These are phyloP conservation scores for Crithidia acanthocephali DNA, from an alignment of 208 protist genomes.

Conservation along the genomic window DNA sequence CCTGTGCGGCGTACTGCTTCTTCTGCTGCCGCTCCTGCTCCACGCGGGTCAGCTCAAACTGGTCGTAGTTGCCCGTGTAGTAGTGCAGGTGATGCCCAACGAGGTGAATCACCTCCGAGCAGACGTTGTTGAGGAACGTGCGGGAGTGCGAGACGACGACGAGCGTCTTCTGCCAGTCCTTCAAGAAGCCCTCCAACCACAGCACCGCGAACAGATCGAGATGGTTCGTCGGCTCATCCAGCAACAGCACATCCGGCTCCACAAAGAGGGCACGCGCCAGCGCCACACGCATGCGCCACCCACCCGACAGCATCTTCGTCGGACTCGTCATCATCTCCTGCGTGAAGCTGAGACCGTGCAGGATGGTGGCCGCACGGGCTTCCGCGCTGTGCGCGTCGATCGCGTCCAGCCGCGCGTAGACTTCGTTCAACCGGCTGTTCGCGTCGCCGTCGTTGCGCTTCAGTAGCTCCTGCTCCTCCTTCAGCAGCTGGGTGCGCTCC, in stretches of 20 bases:
- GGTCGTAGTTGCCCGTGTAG: slow-evolving; percentile 96
- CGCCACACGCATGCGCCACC: slow-evolving; percentile 98
- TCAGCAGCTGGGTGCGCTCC: slow-evolving; percentile 91
- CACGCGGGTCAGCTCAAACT: slow-evolving; percentile 91
- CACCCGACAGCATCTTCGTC: slow-evolving; percentile 93
- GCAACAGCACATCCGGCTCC: slow-evolving; percentile 95
- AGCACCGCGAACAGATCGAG: slow-evolving; percentile 97
- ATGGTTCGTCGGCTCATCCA: slow-evolving; percentile 99
- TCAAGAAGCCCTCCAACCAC: slow-evolving; percentile 98
- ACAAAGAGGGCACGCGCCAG: slow-evolving; percentile 97
- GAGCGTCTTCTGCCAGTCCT: slow-evolving; percentile 95
- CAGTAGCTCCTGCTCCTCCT: slow-evolving; percentile 92
- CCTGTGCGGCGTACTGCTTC: slow-evolving; percentile 90
- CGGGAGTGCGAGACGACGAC: slow-evolving; percentile 98
- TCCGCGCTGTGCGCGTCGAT: slow-evolving; percentile 96
- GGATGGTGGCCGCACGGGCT: slow-evolving; percentile 83
- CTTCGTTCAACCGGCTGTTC: slow-evolving; percentile 88
- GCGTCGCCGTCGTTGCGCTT: slow-evolving; percentile 79
- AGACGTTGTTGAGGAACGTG: slow-evolving; percentile 97
- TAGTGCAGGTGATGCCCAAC: slow-evolving; percentile 84
- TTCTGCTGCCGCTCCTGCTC: slow-evolving; percentile 90
- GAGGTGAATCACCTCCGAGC: slow-evolving; percentile 95
- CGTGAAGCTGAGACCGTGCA: slow-evolving; percentile 95
- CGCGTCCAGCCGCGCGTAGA: slow-evolving; percentile 95
- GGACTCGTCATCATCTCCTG: slow-evolving; percentile 92